Percentiles rank a stretch among this genome's conserved stretches.
Evolutionary conservation across 257 asterid species (phyloP).

Genomic region (Solanum paucissectum): DNA sequence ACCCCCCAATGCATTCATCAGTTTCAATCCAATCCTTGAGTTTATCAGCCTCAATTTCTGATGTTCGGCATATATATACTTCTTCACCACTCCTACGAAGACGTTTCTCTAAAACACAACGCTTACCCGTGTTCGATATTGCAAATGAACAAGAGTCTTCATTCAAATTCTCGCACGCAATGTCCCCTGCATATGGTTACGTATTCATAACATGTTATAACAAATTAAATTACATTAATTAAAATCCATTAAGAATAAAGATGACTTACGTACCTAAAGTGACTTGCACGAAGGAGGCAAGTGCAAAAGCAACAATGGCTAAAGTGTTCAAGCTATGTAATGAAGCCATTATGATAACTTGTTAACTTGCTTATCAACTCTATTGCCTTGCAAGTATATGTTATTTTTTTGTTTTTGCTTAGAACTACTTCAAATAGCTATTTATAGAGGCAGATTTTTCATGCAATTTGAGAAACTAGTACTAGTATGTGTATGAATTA

Average conservation of each 20-base stretch:
- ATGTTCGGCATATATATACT: conserved; percentile 37
- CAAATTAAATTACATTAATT: background rate
- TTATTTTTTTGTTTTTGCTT: background rate
- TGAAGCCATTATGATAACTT: conserved; percentile 31
- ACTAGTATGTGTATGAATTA: background rate
- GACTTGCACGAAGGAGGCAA: conserved; percentile 12
- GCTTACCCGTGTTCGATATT: conserved; percentile 42
- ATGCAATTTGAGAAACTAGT: background rate
- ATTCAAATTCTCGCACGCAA: conserved; percentile 43
- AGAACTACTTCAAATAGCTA: background rate
- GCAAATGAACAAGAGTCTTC: conserved; percentile 51
- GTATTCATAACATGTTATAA: background rate
- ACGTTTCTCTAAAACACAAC: conserved; percentile 68
- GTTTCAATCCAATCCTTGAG: conserved; percentile 47
- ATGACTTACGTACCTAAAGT: conserved; percentile 17
- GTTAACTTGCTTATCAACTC: background rate
- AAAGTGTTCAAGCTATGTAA: background rate
- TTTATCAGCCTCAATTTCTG: conserved; percentile 49
- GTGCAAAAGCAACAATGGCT: conserved; percentile 13
- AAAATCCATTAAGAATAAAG: background rate
- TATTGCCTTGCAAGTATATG: background rate
- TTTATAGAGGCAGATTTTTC: background rate
- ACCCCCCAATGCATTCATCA: conserved; percentile 43
- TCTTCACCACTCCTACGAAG: conserved; percentile 36
- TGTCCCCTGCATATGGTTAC: conserved; percentile 16